Percentiles rank a stretch among this genome's conserved stretches.
phyloP scores from a whole-genome alignment of 1,139 yeast species.

The Suzukiozyma palmioleophila region DNA sequence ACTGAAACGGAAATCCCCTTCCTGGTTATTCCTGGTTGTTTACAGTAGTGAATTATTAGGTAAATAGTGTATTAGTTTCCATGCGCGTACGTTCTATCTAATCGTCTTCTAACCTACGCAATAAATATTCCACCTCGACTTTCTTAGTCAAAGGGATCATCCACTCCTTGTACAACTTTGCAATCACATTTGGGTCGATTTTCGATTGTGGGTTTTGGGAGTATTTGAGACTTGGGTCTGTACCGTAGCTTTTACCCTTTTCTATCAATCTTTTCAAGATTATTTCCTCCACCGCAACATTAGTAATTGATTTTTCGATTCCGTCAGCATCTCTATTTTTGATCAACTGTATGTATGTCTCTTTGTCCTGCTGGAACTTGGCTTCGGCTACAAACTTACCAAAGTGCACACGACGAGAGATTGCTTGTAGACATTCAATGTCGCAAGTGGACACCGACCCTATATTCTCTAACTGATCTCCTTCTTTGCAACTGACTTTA shows the following conservation, averaged over 20 bases:
- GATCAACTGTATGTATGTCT: slow-evolving; percentile 61
- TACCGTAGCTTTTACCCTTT: slow-evolving; percentile 84
- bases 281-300: slow-evolving; percentile 77
- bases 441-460: slow-evolving; percentile 87
- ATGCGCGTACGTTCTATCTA: no score
- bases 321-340: slow-evolving; percentile 62
- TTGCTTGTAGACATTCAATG: slow-evolving; percentile 79
- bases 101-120: slow-evolving; percentile 70
- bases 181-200: slow-evolving; percentile 76
- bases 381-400: slow-evolving; percentile 98
- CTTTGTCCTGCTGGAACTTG: slow-evolving; percentile 70
- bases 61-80: no score
- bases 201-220: slow-evolving; percentile 69
- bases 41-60: no score
- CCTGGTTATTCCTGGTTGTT: no score
- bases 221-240: slow-evolving; percentile 76
- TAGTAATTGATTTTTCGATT: slow-evolving; percentile 78
- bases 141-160: slow-evolving; percentile 92
- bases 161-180: slow-evolving; percentile 77
- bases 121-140: slow-evolving; percentile 87
- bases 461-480: slow-evolving; percentile 79
- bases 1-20: no score
- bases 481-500: slow-evolving; percentile 57
- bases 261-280: slow-evolving; percentile 72
- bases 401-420: slow-evolving; percentile 93